Evolutionary conservation across 164 flowering plant genomes (phyloP).

Genomic region (Stephania yunnanensis): DNA sequence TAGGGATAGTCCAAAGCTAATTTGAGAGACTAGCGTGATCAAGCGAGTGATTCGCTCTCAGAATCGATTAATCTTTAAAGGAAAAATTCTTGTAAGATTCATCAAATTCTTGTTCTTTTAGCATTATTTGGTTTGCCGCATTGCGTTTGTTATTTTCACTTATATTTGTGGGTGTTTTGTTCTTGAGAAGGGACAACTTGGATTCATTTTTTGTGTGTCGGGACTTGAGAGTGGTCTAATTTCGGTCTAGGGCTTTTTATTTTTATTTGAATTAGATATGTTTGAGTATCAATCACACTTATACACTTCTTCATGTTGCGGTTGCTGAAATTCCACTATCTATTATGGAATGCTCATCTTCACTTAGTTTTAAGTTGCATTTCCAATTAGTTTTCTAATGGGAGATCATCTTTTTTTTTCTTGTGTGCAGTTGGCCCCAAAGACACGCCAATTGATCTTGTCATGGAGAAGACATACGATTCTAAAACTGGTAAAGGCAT

Average conservation of each 20-base stretch:
- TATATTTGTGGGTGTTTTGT: no score
- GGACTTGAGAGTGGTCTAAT: no score
- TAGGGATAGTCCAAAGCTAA: no score
- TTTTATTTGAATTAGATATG: no score
- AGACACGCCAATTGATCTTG: slow-evolving; percentile 82
- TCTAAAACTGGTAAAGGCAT: slow-evolving; percentile 78
- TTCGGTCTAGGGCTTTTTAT: no score
- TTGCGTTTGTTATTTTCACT: no score
- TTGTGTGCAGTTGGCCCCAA: slow-evolving; percentile 80
- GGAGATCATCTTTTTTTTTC: not conserved
- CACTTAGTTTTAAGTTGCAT: not conserved
- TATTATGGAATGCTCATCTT: not conserved
- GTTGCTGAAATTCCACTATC: not conserved
- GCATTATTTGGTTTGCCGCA: no score
- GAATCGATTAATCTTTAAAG: slow-evolving; percentile 93
- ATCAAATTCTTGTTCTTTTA: not conserved
- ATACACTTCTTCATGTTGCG: no score
- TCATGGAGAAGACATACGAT: slow-evolving; percentile 78
- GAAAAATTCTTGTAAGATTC: slow-evolving; percentile 70
- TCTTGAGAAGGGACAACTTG: no score
- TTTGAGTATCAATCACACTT: no score
- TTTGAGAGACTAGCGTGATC: slow-evolving; percentile 58
- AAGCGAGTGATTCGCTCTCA: slow-evolving; percentile 95
- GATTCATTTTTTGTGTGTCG: no score
- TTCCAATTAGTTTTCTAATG: not conserved